A percentile compares a stretch with the other conserved stretches of the same genome.
Evolutionary conservation across 2,329 filamentous ascomycete species (phyloP).

Genomic region (Talaromyces rugulosus): DNA sequence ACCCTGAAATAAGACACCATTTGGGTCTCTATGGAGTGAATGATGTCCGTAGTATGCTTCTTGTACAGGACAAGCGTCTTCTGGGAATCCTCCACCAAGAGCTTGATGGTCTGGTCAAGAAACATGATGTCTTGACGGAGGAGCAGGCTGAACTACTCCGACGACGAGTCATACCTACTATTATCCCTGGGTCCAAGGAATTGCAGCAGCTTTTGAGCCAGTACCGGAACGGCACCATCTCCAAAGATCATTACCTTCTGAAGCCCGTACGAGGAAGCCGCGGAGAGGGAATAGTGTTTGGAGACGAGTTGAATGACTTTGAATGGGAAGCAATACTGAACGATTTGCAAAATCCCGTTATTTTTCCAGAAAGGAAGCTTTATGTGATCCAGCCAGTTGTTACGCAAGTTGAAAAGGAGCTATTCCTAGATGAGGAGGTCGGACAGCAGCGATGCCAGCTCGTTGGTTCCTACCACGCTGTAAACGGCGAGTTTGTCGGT

Average conservation of each 20-base stretch:
- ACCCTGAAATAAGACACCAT: constrained; percentile 19
- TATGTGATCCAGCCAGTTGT: not conserved
- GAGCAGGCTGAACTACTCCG: constrained; percentile 2
- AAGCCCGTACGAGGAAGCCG: not conserved
- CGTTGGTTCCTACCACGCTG: constrained; percentile 1
- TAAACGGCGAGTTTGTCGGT: constrained; percentile 1
- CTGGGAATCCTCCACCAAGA: constrained; percentile 27
- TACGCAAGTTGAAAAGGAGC: not conserved
- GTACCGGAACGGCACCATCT: not conserved
- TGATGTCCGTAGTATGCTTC: constrained; percentile 25
- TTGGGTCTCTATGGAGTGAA: constrained; percentile 25
- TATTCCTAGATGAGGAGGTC: not conserved
- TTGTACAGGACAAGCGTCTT: constrained; percentile 31
- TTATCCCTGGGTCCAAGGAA: constrained; percentile 1
- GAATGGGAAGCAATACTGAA: constrained; percentile 2
- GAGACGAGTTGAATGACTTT: not conserved
- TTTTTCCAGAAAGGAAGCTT: not conserved
- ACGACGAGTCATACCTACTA: not conserved
- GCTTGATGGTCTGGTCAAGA: not conserved
- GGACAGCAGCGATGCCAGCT: not conserved
- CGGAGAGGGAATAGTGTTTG: constrained; percentile 1
- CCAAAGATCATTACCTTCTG: not conserved
- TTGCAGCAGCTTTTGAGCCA: not conserved
- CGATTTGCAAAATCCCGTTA: not conserved
- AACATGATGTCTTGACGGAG: not conserved